Evolutionary conservation across 495 filamentous ascomycete genomes (phyloP), one percentile per base, ranked within the genome.

Genomic region (Bathelium albidoporum): DNA sequence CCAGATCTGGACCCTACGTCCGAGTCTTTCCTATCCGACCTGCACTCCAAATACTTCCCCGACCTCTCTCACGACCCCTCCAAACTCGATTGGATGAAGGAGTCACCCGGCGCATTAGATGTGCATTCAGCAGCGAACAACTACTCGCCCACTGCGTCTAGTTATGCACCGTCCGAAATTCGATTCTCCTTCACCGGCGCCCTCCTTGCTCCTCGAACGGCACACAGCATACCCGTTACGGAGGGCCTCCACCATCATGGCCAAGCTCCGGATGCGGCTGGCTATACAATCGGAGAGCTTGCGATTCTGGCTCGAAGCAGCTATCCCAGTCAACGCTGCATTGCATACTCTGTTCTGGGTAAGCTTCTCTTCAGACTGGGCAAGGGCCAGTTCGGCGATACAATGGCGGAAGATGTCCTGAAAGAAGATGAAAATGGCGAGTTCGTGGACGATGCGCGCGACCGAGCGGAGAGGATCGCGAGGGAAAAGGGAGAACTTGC

Each of bases 11-110:
- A 98, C 74, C 94, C 91, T 0, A 78, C 80, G 24, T 87, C 88
- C 59, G 85, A 90, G 0, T 81, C 87, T 67, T 97, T 98, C 78
- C 86, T 96, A 59, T 73, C 80, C 26, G 84, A 88, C 63, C 83
- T 98, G 11, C 91, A 96, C 79, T 73, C 82, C 0, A 95, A 93
- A 74, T 98, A 94, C 81, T 98, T 96, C 79, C 93, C 94, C 22
- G 78, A 83, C 63, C 86, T 96, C 2, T 82, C 93, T 16, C 80
- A 89, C 55, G 90, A 97, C 75, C 91, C 93, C 0, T 84, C 87
- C 29, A 85, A 87, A 14, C 81, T 98, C 2, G 88, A 90, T 22
- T 98, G 94, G 94, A 91, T 97, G 82, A 82, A 85, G 41, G 85
- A 88, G 16, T 34, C 61, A 16, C 9, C 24, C 20, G 49, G 49